These are phyloP conservation scores for Austroboletus eburneus DNA, from an alignment of 768 basidiomycete genomes.

Conservation along the genomic window DNA sequence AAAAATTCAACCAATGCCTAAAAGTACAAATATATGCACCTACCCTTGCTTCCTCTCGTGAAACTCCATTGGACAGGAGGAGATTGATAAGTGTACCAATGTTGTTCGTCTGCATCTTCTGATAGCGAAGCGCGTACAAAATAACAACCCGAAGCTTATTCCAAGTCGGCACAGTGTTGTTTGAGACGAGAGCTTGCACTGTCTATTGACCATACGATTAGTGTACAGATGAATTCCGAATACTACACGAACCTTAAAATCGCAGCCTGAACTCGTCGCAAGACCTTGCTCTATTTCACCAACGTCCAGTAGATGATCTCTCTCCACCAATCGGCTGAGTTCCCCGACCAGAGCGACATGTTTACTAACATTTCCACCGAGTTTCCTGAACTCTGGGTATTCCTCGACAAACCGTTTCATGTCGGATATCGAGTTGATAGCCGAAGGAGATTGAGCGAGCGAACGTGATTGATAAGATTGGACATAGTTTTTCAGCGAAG, in stretches of 20 bases:
- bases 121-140: slow-evolving; percentile 90
- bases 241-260: slow-evolving; percentile 62
- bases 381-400: slow-evolving; percentile 94
- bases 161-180: slow-evolving; percentile 62
- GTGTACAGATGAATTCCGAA: background rate
- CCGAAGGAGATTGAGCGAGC: slow-evolving; percentile 65
- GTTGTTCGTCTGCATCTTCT: slow-evolving; percentile 80
- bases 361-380: slow-evolving; percentile 98
- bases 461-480: slow-evolving; percentile 87
- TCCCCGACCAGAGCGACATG: slow-evolving; percentile 97
- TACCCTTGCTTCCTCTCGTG: slow-evolving; percentile 72
- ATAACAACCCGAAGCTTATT: slow-evolving; percentile 90
- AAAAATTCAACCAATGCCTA: slow-evolving; percentile 7
- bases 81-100: slow-evolving; percentile 77
- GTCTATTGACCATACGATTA: slow-evolving; percentile 42
- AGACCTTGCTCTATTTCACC: slow-evolving; percentile 96
- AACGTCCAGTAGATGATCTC: slow-evolving; percentile 81
- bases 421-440: slow-evolving; percentile 90
- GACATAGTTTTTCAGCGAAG: slow-evolving; percentile 87
- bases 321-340: slow-evolving; percentile 82
- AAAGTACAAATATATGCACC: slow-evolving; percentile 5
- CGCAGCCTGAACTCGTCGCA: slow-evolving; percentile 86
- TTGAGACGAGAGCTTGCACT: slow-evolving; percentile 75
- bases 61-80: slow-evolving; percentile 69
- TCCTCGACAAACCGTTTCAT: slow-evolving; percentile 99